These are phyloP conservation scores for Casuarina cunninghamiana DNA, from an alignment of 306 rosid species.

Conservation along the genomic window DNA sequence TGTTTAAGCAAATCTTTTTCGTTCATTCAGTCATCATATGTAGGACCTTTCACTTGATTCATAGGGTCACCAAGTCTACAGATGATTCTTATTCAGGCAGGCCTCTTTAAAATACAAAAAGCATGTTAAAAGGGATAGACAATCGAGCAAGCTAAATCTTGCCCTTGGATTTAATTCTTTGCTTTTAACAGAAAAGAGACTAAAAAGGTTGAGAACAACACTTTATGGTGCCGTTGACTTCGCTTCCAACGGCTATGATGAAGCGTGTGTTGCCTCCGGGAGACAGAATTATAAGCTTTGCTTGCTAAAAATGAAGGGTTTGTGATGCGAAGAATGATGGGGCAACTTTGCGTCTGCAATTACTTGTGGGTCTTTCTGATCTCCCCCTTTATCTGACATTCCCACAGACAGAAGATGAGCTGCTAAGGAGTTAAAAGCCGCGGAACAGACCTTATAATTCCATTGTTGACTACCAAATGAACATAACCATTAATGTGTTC, in stretches of 20 bases:
- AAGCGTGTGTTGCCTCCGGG: slow-evolving; percentile 56
- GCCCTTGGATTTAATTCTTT: slow-evolving; percentile 22
- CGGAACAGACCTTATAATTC: slow-evolving; percentile 33
- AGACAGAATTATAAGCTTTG: slow-evolving; percentile 49
- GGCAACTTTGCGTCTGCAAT: slow-evolving; percentile 37
- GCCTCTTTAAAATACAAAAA: slow-evolving; percentile 20
- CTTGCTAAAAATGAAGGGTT: slow-evolving; percentile 24
- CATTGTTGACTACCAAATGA: slow-evolving; percentile 41
- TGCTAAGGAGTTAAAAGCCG: slow-evolving; percentile 29
- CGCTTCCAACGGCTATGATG: slow-evolving; percentile 51
- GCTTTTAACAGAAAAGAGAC: slow-evolving; percentile 11
- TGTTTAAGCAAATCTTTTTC: slow-evolving; percentile 26
- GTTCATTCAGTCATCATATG: slow-evolving; percentile 28
- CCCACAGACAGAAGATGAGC: slow-evolving; percentile 26
- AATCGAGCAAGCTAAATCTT: slow-evolving; percentile 34
- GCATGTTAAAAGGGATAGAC: neutral
- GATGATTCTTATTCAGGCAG: slow-evolving; percentile 13
- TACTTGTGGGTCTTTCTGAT: slow-evolving; percentile 33
- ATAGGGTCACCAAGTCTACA: slow-evolving; percentile 22
- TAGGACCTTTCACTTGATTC: slow-evolving; percentile 16
- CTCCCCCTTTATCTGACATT: slow-evolving; percentile 30
- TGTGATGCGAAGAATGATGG: slow-evolving; percentile 22
- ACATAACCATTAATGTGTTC: slow-evolving; percentile 44
- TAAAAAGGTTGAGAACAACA: slow-evolving; percentile 14
- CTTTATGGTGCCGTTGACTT: slow-evolving; percentile 53